Evolutionary conservation across 2,329 filamentous ascomycete genomes (phyloP).

Genomic region (Huntiella savannae): DNA sequence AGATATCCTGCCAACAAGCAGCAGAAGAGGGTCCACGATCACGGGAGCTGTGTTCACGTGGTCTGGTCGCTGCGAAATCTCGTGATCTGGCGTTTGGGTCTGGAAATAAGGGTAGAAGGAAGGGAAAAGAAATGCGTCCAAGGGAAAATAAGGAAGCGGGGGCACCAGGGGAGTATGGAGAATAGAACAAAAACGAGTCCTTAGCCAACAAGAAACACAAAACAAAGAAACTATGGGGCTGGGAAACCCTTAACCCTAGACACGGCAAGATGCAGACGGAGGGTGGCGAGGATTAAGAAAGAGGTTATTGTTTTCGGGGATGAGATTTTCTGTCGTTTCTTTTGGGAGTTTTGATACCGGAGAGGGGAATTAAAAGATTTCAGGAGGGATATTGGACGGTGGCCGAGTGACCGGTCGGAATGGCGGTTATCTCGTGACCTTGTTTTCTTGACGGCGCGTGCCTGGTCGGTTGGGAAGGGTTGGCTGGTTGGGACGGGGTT

Average conservation of each 20-base stretch:
- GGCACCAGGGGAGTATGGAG: neutral
- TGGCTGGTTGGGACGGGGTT: slow-evolving; percentile 4
- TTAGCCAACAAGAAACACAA: neutral
- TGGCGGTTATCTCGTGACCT: slow-evolving; percentile 1
- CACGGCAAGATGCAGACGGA: slow-evolving; percentile 8
- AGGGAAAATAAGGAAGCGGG: neutral
- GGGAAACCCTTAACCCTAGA: neutral
- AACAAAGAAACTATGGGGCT: neutral
- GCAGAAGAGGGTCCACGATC: slow-evolving; percentile 16
- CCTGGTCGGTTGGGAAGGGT: neutral
- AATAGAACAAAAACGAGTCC: too few species aligned
- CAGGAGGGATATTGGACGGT: too few species aligned
- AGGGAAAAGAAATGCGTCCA: neutral
- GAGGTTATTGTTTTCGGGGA: too few species aligned
- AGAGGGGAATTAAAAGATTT: too few species aligned
- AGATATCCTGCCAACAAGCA: neutral
- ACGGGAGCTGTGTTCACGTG: slow-evolving; percentile 27
- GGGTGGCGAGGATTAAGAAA: slow-evolving; percentile 7
- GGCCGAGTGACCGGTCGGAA: too few species aligned
- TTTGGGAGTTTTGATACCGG: too few species aligned
- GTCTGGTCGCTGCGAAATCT: slow-evolving; percentile 24
- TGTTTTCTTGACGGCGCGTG: neutral
- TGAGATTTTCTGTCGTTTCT: too few species aligned
- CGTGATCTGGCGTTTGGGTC: slow-evolving; percentile 25
- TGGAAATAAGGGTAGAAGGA: neutral